Evolutionary conservation across 306 rosid genomes (phyloP), one percentile per base, ranked within the genome.

Genomic region (Mimosa pudica): DNA sequence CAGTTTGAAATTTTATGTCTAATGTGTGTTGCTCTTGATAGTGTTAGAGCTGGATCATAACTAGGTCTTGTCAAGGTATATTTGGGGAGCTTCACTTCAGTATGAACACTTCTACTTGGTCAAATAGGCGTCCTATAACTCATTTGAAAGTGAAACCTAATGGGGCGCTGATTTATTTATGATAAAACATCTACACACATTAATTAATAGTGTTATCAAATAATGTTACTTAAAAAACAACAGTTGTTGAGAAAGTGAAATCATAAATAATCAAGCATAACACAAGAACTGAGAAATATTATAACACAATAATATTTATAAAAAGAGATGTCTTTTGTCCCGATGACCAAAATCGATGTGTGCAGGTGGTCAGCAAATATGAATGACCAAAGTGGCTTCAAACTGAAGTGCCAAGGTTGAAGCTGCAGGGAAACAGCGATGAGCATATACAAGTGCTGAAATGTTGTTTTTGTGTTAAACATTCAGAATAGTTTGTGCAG

Each of bases 301-400:
- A 49, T 69, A 81, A 82, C 54, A 73, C 69, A 35, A 55, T 70
- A 81, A 75, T 79, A 77, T 83, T 71, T 76, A 85, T 82, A 83
- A 84, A 74, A 82, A 72, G 77, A 86, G 82, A 87, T 85, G 83
- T 84, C 89, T 92, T 91, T 90, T 87, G 86, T 87, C 89, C 84
- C 86, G 85, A 86, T 96, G 79, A 96, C 97, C 84, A 84, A 83
- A 86, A 86, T 90, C 97, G 87, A 86, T 89, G 88, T 93, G 89
- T 96, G 99, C 99, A 96, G 99, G 99, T 93, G 88, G 87, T 85
- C 84, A 87, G 89, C 93, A 83, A 87, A 80, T 86, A 83, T 88
- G 96, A 89, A 85, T 88, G 96, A 86, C 87, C 95, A 92, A 89
- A 86, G 92, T 89, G 96, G 88, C 92, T 85, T 87, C 98, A 89